These are phyloP conservation scores for Knoxdaviesia capensis DNA, from an alignment of 2,329 filamentous ascomycete genomes.

Conservation along the genomic window DNA sequence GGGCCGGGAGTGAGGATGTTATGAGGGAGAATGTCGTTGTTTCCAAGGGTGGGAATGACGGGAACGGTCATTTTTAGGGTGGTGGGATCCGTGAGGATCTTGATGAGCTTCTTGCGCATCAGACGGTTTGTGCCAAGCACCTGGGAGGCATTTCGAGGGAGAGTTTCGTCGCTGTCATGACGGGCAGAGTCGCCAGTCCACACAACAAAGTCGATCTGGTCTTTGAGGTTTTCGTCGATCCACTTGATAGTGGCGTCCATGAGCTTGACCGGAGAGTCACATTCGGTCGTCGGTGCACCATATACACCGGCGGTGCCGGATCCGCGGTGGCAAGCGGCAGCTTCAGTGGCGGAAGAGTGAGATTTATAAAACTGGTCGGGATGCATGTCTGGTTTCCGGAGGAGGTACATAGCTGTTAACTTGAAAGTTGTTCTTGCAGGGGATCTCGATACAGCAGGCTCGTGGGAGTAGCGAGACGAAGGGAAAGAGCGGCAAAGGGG, in stretches of 20 bases:
- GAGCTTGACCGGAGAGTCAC: constrained; percentile 65
- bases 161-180: constrained; percentile 69
- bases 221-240: constrained; percentile 59
- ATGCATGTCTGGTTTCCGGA: constrained; percentile 51
- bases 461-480: not conserved
- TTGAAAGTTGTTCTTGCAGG: not conserved
- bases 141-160: constrained; percentile 55
- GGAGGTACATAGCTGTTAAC: not conserved
- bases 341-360: constrained; percentile 49
- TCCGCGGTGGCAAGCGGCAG: constrained; percentile 59
- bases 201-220: constrained; percentile 70
- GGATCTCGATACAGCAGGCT: no score
- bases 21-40: constrained; percentile 94
- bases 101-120: constrained; percentile 55
- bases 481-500: not conserved
- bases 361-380: constrained; percentile 74
- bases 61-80: constrained; percentile 46
- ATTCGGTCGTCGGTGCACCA: constrained; percentile 72
- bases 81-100: constrained; percentile 46
- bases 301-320: constrained; percentile 60
- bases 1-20: constrained; percentile 79
- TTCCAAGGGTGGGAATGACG: constrained; percentile 77
- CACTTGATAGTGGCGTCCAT: constrained; percentile 80
- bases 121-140: constrained; percentile 61
- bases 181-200: constrained; percentile 86